phyloP scores from a whole-genome alignment of 768 basidiomycete species.

The Russula olivacea region DNA sequence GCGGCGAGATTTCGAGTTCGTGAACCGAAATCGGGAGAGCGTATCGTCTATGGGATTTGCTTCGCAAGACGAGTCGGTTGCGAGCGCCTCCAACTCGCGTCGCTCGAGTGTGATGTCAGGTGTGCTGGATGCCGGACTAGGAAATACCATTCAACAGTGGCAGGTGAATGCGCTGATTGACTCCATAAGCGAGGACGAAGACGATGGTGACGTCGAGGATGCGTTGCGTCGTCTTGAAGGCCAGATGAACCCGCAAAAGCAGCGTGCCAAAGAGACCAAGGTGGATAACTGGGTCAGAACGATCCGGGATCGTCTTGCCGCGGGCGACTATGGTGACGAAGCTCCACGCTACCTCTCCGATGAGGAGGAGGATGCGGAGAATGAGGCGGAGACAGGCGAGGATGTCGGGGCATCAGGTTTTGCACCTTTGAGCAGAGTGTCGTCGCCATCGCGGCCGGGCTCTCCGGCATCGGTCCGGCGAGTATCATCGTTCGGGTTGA shows the following conservation, averaged over 20 bases:
- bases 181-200: slow-evolving; percentile 64
- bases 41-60: slow-evolving; percentile 75
- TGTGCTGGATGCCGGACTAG: slow-evolving; percentile 34
- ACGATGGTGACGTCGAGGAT: slow-evolving; percentile 73
- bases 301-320: slow-evolving; percentile 59
- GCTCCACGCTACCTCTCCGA: slow-evolving; percentile 50
- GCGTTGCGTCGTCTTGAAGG: slow-evolving; percentile 80
- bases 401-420: background rate
- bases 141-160: slow-evolving; percentile 65
- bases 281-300: slow-evolving; percentile 78
- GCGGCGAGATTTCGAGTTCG: slow-evolving; percentile 77
- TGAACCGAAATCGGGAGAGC: slow-evolving; percentile 58
- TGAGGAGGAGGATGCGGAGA: slow-evolving; percentile 37
- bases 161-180: slow-evolving; percentile 76
- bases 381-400: background rate
- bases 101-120: slow-evolving; percentile 38
- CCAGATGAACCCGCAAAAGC: slow-evolving; percentile 67
- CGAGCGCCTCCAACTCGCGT: slow-evolving; percentile 49
- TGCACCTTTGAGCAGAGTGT: slow-evolving; percentile 4
- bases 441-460: slow-evolving; percentile 19
- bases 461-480: slow-evolving; percentile 20
- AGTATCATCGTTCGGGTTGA: slow-evolving; percentile 13
- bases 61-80: slow-evolving; percentile 48
- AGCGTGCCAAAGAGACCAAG: slow-evolving; percentile 65
- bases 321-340: slow-evolving; percentile 59